phyloP scores from a whole-genome alignment of 1,284 basidiomycete genomes.

The Cystobasidium pallidum region DNA sequence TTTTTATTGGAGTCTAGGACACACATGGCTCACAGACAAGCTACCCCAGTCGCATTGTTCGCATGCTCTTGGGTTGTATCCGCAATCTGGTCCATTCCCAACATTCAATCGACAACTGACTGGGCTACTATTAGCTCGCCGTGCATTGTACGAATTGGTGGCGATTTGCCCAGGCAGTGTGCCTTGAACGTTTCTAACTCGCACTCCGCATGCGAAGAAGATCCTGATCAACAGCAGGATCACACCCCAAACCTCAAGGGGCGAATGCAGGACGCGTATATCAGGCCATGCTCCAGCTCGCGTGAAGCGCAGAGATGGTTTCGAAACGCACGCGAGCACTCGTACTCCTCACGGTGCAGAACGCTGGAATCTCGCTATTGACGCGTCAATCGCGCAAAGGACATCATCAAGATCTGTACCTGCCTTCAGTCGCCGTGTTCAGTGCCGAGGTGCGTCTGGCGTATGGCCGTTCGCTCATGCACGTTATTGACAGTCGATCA shows the following conservation, averaged over 20 bases:
- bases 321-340: constrained; percentile 34
- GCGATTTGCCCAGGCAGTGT: not conserved
- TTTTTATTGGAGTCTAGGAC: not conserved
- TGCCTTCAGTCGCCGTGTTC: constrained; percentile 50
- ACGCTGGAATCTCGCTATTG: constrained; percentile 51
- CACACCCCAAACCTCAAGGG: no score
- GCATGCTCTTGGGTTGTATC: no score
- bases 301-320: not conserved
- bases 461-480: not conserved
- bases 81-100: no score
- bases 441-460: constrained; percentile 45
- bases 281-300: not conserved
- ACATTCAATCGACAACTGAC: no score
- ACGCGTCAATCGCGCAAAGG: constrained; percentile 48
- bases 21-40: not conserved
- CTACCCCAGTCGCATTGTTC: not conserved
- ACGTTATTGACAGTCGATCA: constrained; percentile 14
- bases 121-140: not conserved
- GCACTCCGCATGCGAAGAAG: no score
- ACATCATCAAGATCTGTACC: constrained; percentile 44
- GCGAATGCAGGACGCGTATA: no score
- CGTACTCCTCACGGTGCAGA: constrained; percentile 50
- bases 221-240: no score
- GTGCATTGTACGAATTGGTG: not conserved
- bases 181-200: no score